These are phyloP conservation scores for Herpetomonas muscarum DNA, from an alignment of 208 protist species.

Conservation along the genomic window DNA sequence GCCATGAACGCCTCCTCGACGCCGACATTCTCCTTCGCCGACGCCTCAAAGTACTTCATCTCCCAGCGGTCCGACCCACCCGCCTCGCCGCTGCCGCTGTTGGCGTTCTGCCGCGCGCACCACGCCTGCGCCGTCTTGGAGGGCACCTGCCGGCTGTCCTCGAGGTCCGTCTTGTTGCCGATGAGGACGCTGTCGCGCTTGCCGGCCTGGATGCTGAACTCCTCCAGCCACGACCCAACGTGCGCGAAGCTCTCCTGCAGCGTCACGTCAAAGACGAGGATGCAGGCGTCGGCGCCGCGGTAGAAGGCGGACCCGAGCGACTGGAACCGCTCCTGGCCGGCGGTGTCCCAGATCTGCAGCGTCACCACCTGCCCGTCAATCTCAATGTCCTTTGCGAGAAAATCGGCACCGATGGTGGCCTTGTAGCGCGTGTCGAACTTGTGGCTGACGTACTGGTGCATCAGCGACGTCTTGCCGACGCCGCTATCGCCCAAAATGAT, in stretches of 20 bases:
- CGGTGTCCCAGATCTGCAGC: conserved; percentile 95
- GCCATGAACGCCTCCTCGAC: conserved; percentile 98
- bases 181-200: conserved; percentile 98
- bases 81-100: conserved; percentile 13
- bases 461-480: conserved; percentile 90
- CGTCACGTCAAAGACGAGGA: conserved; percentile 90
- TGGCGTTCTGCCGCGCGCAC: conserved; percentile 91
- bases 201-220: conserved; percentile 96
- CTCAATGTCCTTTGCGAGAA: conserved; percentile 97
- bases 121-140: conserved; percentile 94
- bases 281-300: conserved; percentile 98
- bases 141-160: conserved; percentile 90
- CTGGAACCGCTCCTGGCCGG: conserved; percentile 99
- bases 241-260: conserved; percentile 82
- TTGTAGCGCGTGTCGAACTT: conserved; percentile 97
- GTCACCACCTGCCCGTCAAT: conserved; percentile 96
- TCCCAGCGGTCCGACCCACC: conserved; percentile 13
- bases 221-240: conserved; percentile 96
- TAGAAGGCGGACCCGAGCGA: conserved; percentile 99
- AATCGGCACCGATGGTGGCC: conserved; percentile 99
- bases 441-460: conserved; percentile 90
- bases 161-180: conserved; percentile 99
- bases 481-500: conserved; percentile 93
- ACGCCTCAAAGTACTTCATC: conserved; percentile 98
- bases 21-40: conserved; percentile 97